Evolutionary conservation across 1,284 basidiomycete species (phyloP).

Genomic region (Anthracocystis walkeri): DNA sequence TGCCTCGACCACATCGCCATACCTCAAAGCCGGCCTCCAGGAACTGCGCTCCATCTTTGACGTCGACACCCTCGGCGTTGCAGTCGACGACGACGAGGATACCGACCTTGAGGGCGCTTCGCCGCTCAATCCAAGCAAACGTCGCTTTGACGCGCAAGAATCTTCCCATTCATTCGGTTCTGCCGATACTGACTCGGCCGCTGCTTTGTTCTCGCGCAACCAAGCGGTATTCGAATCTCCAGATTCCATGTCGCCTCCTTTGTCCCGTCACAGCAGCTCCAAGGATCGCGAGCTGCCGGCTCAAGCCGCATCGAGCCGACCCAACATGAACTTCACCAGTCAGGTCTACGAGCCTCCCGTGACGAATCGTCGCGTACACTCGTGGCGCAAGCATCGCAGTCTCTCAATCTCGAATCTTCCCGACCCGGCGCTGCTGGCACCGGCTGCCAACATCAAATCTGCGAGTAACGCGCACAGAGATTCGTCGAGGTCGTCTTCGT

Average conservation of each 20-base stretch:
- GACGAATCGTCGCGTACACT: slow-evolving; percentile 26
- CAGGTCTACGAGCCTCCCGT: slow-evolving; percentile 34
- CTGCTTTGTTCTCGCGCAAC: slow-evolving; percentile 6
- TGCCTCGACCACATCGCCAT: slow-evolving; percentile 50
- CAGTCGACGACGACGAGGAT: slow-evolving; percentile 18
- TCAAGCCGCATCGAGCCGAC: neutral
- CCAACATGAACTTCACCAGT: slow-evolving; percentile 23
- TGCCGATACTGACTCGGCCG: neutral
- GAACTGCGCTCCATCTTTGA: slow-evolving; percentile 61
- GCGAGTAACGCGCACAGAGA: neutral
- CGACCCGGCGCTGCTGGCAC: slow-evolving; percentile 1
- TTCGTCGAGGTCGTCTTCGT: neutral
- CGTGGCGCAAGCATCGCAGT: slow-evolving; percentile 44
- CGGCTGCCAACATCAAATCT: neutral
- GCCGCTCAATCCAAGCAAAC: slow-evolving; percentile 1
- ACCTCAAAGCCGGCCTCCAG: slow-evolving; percentile 56
- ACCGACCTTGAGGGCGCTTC: slow-evolving; percentile 38
- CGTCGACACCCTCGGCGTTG: slow-evolving; percentile 46
- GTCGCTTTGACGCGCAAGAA: slow-evolving; percentile 1
- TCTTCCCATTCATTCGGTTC: slow-evolving; percentile 1
- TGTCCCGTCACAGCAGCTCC: slow-evolving; percentile 39
- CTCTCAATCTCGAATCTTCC: slow-evolving; percentile 33
- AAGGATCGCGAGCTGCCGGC: slow-evolving; percentile 17
- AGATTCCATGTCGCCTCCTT: slow-evolving; percentile 18
- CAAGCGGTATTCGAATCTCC: slow-evolving; percentile 27